Base-by-base conservation (phyloP, 1,284 basidiomycete species). In the Rhodotorula sp. region DNA sequence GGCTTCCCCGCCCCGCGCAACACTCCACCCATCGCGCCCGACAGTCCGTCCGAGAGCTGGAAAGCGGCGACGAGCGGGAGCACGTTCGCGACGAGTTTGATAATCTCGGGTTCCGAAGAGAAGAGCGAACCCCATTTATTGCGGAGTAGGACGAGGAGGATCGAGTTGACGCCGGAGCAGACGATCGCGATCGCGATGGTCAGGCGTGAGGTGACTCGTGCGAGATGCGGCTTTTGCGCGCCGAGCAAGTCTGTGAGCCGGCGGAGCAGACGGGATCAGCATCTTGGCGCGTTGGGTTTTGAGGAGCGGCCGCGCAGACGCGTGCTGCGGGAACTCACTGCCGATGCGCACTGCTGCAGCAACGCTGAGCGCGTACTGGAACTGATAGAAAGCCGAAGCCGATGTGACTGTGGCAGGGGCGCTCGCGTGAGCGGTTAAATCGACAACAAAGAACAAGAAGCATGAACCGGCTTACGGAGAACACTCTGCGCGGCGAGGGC, bases 401-500 rank as follows among this genome's bases (percentile, higher is more conserved):
- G 68, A 73, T 2, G 74, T 76, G 31, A 76, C 73, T 70, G 63
- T 23, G 6, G 8, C 26, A 15, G 34, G 28, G 49, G 45, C 3
- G 5, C 1, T 10, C 21, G 55, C 21, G 45, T 38, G n/a, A 28
- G 48, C 10, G 15, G 26, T 28, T 7, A 3, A 3, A 50, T 18
- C 14, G 45, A 14, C 26, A 23, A 48, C 43, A 38, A 38, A 18
- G 26, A 23, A 45, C 43, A 38, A 38, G 49, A 58, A 8, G 19
- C 54, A 26, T 16, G 54, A 16, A 55, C 12, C 2, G 67, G 67
- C 70, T 19, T 47, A 67, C 72, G 70, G 10, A 84, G 79, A 5
- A 84, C 82, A 1, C 82, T 83, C 74, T 85, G 85, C 18, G 85
- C 83, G 0, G 86, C 86, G 3, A 87, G 81, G 2, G 82, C 80